Base-by-base conservation (phyloP, 2,329 filamentous ascomycete species). In the Aspergillus aculeatinus region DNA sequence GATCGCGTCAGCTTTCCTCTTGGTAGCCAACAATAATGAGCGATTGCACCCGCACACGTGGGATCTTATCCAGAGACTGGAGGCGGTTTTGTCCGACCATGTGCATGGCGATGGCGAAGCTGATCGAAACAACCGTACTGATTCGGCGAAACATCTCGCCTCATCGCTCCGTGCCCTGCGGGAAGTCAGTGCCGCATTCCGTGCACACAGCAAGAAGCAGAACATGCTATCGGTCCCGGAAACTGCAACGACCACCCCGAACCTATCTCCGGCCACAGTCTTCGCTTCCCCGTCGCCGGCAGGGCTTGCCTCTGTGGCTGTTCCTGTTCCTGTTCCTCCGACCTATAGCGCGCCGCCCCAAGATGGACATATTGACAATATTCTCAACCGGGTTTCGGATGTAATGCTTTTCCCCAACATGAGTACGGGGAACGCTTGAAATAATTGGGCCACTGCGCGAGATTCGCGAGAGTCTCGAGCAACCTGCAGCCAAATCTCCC, bases 1-100 rank as follows among this genome's bases (percentile, higher is more conserved):
- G 2, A 75, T 79, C 51, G 77, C 76, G 5, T 77, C 75, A 5
- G 76, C 76, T 0, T 78, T 79, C 55, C 62, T 79, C 25, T 67
- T 79, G 5, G 66, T 74, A 42, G 65, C 69, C 5, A 69, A 73
- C 56, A 69, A 70, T 12, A 68, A 73, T 35, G 65, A 70, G 33
- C 60, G 66, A 33, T 60, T 61, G 10, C 64, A 65, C 42, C 57
- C 64, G 0, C 67, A 63, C 44, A 72, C 68, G 4, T 71, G 66
- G 67, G 61, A 65, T n/a, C 64, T 75, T 29, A 68, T 74, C 19
- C 66, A 68, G 49, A 67, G 66, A 25, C 60, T 75, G 21, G 72
- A 74, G 55, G 61, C 57, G 4, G 70, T 69, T 3, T 63, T 75
- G 25, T 66, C 65, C 6, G 72, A 74, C 29, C 73, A 75, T 53